phyloP scores from a whole-genome alignment of 2,329 filamentous ascomycete genomes.

The Aspergillus sp. region DNA sequence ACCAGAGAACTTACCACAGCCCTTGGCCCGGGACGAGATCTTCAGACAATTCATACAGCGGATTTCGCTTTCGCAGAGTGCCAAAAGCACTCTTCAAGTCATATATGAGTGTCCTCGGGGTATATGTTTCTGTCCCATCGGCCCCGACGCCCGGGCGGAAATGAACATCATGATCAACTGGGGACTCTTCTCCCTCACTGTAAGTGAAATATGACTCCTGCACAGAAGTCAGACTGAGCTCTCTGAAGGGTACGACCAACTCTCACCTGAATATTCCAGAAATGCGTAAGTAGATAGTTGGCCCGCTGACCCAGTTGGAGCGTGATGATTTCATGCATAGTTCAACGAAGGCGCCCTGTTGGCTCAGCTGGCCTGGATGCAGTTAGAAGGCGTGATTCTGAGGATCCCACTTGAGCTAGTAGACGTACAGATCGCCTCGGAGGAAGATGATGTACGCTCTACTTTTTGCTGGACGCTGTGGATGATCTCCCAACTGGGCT shows the following conservation, averaged over 20 bases:
- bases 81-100: constrained; percentile 93
- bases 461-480: no score
- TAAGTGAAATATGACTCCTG: constrained; percentile 98
- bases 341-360: no score
- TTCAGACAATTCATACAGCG: constrained; percentile 61
- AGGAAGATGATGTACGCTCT: no score
- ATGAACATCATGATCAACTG: constrained; percentile 74
- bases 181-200: constrained; percentile 52
- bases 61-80: constrained; percentile 75
- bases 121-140: constrained; percentile 83
- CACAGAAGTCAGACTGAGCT: not conserved
- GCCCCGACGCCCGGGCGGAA: constrained; percentile 75
- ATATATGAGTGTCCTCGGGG: constrained; percentile 84
- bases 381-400: no score
- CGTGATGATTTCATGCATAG: constrained; percentile 91
- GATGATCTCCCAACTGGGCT: not conserved
- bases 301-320: constrained; percentile 86
- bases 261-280: constrained; percentile 84
- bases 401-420: no score
- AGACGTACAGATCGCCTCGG: no score
- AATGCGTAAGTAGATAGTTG: constrained; percentile 91
- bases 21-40: constrained; percentile 26
- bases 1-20: constrained; percentile 32
- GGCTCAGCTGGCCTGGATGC: no score
- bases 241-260: not conserved